Evolutionary conservation across 2,329 filamentous ascomycete species (phyloP).

Genomic region (Acrocalymma vagum): DNA sequence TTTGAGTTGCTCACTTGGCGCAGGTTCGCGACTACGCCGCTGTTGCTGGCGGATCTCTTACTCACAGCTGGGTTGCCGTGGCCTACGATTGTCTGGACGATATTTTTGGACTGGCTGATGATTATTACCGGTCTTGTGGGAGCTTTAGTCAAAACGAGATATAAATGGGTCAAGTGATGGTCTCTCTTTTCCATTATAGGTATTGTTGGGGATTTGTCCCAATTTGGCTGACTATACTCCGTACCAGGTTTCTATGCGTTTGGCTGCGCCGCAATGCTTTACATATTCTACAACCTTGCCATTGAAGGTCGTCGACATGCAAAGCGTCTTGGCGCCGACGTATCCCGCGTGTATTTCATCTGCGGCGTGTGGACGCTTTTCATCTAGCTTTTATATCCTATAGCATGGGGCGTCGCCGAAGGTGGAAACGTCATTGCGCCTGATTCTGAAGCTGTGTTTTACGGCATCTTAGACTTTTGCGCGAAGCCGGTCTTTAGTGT

Average conservation of each 20-base stretch:
- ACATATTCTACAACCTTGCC: conserved; percentile 67
- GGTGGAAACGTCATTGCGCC: conserved; percentile 72
- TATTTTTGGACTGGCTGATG: conserved; percentile 72
- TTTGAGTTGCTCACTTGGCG: too few relatives aligned
- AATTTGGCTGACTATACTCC: too few relatives aligned
- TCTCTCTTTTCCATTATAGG: too few relatives aligned
- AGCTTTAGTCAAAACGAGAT: conserved; percentile 67
- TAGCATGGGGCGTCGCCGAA: conserved; percentile 68
- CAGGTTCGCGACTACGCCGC: conserved; percentile 70
- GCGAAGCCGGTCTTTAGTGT: conserved; percentile 71
- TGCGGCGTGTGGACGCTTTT: conserved; percentile 68
- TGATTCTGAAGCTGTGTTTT: conserved; percentile 74
- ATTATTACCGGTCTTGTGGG: conserved; percentile 73
- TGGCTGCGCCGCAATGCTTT: conserved; percentile 60
- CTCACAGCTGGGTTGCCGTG: conserved; percentile 71
- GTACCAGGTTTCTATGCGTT: neutral
- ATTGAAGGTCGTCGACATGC: conserved; percentile 67
- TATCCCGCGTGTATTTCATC: conserved; percentile 62
- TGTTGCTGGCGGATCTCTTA: conserved; percentile 69
- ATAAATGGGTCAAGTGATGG: conserved; percentile 81
- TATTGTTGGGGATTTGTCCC: too few relatives aligned
- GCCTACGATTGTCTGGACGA: conserved; percentile 68
- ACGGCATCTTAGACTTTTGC: conserved; percentile 71
- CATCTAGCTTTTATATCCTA: conserved; percentile 71
- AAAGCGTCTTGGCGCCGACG: conserved; percentile 60